Conservation (phyloP, 2,329 filamentous ascomycete species). For the Calonectria montana region DNA sequence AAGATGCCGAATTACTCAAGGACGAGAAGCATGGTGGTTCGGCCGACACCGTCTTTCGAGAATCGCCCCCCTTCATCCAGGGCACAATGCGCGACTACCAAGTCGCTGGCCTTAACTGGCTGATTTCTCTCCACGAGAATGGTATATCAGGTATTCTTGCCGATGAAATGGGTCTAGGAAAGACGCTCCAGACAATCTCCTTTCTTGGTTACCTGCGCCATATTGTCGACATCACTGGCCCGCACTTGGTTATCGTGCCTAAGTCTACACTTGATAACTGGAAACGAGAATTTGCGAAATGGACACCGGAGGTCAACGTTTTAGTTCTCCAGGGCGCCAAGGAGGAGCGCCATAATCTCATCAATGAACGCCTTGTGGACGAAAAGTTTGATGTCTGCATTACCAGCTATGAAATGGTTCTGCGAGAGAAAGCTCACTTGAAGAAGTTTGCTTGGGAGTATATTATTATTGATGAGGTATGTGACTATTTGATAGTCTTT, state of each 20-base stretch:
- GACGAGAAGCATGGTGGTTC: slow-evolving; percentile 91
- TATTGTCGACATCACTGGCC: slow-evolving; percentile 88
- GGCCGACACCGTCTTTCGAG: slow-evolving; percentile 90
- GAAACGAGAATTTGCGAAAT: slow-evolving; percentile 92
- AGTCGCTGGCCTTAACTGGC: slow-evolving; percentile 94
- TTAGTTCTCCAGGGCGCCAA: slow-evolving; percentile 95
- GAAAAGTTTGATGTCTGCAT: slow-evolving; percentile 98
- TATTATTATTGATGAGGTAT: slow-evolving; percentile 92
- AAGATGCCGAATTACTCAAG: slow-evolving; percentile 88
- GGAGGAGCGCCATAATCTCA: slow-evolving; percentile 88
- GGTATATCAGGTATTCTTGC: slow-evolving; percentile 98
- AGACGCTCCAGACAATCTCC: slow-evolving; percentile 96
- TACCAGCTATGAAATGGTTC: slow-evolving; percentile 98
- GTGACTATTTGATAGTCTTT: neutral
- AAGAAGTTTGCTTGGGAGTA: slow-evolving; percentile 99
- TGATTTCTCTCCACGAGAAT: slow-evolving; percentile 97
- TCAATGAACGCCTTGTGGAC: slow-evolving; percentile 90
- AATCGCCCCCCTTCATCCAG: slow-evolving; percentile 90
- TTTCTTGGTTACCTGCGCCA: slow-evolving; percentile 96
- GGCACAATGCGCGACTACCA: slow-evolving; percentile 97
- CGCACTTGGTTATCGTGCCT: slow-evolving; percentile 90
- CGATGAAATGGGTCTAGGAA: slow-evolving; percentile 98
- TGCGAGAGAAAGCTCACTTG: slow-evolving; percentile 92
- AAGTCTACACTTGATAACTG: slow-evolving; percentile 99
- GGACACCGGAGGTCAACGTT: slow-evolving; percentile 96